Conservation (phyloP, 2,329 filamentous ascomycete species). For the Fusarium avenaceum region DNA sequence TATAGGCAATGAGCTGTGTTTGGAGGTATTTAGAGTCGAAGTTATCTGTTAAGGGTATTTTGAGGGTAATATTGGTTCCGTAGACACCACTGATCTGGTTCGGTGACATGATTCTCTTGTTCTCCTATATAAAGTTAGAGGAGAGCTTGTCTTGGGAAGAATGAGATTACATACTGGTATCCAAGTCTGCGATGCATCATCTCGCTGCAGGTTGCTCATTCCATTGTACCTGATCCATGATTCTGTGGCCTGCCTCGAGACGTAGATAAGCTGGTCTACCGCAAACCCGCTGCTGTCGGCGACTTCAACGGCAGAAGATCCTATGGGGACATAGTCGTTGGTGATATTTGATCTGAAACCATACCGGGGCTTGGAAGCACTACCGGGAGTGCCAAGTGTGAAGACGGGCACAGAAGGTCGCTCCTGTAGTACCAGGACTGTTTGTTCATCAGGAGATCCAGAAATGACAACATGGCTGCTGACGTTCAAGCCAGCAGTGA, state of each 20-base stretch:
- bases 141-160: accelerated
- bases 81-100: slow-evolving; percentile 30
- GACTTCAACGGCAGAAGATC: slow-evolving; percentile 19
- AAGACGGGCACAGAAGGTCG: slow-evolving; percentile 23
- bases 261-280: slow-evolving; percentile 28
- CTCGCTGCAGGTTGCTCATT: slow-evolving; percentile 30
- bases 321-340: slow-evolving; percentile 37
- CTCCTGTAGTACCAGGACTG: slow-evolving; percentile 6
- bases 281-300: neutral
- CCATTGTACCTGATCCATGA: slow-evolving; percentile 37
- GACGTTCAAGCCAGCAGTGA: slow-evolving; percentile 27
- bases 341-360: slow-evolving; percentile 30
- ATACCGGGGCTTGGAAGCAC: neutral
- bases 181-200: slow-evolving; percentile 36
- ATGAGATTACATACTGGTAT: slow-evolving; percentile 14
- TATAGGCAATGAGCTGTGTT: slow-evolving; percentile 28
- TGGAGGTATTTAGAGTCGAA: slow-evolving; percentile 28
- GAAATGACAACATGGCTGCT: slow-evolving; percentile 13
- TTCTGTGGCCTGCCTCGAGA: slow-evolving; percentile 25
- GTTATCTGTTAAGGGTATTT: slow-evolving; percentile 40
- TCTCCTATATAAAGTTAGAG: slow-evolving; percentile 5
- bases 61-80: slow-evolving; percentile 29
- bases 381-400: slow-evolving; percentile 20
- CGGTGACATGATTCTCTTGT: slow-evolving; percentile 28
- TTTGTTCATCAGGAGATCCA: neutral